Evolutionary conservation across 805 yeast genomes (phyloP).

Genomic region (Wickerhamomyces tratensis): DNA sequence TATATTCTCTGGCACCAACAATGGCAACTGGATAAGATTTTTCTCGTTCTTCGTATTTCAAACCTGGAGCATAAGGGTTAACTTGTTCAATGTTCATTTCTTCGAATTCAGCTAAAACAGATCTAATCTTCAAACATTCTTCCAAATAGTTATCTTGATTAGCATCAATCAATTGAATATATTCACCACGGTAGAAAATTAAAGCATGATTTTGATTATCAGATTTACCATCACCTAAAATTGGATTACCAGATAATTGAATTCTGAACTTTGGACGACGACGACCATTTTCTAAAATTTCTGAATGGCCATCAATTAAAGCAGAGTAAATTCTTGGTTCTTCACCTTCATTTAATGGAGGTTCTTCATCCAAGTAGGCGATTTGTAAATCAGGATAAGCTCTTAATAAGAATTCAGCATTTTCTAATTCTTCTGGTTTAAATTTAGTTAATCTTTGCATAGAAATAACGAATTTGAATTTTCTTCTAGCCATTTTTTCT

Average conservation of each 20-base stretch:
- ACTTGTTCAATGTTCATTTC: constrained; percentile 67
- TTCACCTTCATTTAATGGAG: constrained; percentile 45
- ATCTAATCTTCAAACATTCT: constrained; percentile 77
- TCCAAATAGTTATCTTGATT: constrained; percentile 81
- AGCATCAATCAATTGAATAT: constrained; percentile 77
- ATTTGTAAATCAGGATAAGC: constrained; percentile 83
- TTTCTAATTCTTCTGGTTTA: constrained; percentile 65
- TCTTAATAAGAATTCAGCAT: constrained; percentile 71
- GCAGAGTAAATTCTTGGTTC: constrained; percentile 68
- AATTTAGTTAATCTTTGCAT: constrained; percentile 78
- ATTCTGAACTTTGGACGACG: constrained; percentile 72
- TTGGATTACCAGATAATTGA: constrained; percentile 75
- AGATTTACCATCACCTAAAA: constrained; percentile 82
- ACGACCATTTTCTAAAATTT: constrained; percentile 60
- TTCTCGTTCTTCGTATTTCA: constrained; percentile 29
- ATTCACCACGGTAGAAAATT: constrained; percentile 78
- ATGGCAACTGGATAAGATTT: constrained; percentile 66
- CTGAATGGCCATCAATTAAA: constrained; percentile 74
- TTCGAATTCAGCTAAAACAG: constrained; percentile 75
- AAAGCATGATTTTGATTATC: constrained; percentile 80
- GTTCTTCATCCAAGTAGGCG: constrained; percentile 89
- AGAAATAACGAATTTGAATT: constrained; percentile 72
- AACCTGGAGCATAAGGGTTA: constrained; percentile 70
- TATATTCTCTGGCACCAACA: constrained; percentile 81
- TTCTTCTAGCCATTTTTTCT: constrained; percentile 81